phyloP scores from a whole-genome alignment of 2,329 filamentous ascomycete genomes.

The Ceratocystis destructans region DNA sequence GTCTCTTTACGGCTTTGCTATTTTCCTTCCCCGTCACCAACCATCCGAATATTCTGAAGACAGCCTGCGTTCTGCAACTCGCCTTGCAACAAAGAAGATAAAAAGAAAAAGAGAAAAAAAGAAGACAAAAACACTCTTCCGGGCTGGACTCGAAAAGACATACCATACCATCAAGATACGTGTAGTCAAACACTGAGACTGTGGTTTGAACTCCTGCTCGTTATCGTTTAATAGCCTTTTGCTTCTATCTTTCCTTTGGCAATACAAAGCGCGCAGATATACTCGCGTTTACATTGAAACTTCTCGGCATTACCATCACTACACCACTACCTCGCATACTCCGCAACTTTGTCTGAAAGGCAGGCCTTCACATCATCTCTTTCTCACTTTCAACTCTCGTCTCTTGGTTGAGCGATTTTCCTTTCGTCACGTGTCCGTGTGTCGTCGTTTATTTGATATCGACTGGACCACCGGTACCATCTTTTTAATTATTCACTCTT shows the following conservation, averaged over 20 bases:
- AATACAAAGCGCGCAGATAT: not conserved
- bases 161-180: not conserved
- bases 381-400: not conserved
- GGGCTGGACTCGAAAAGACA: conserved; percentile 22
- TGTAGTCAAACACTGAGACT: not conserved
- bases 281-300: not conserved
- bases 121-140: conserved; percentile 7
- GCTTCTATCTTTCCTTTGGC: not conserved
- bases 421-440: conserved; percentile 6
- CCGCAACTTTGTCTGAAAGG: conserved; percentile 10
- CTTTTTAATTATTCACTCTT: conserved; percentile 8
- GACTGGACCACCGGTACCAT: not conserved
- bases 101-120: not conserved
- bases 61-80: not conserved
- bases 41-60: not conserved
- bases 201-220: not conserved
- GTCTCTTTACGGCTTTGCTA: not conserved
- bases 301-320: not conserved
- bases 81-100: not conserved
- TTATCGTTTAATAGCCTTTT: not conserved
- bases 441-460: not conserved
- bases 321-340: not conserved
- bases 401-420: conserved; percentile 15
- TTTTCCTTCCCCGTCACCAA: not conserved
- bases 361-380: conserved; percentile 9